These are phyloP conservation scores for Leccinellum rugosiceps DNA, from an alignment of 768 basidiomycete species.

Conservation along the genomic window DNA sequence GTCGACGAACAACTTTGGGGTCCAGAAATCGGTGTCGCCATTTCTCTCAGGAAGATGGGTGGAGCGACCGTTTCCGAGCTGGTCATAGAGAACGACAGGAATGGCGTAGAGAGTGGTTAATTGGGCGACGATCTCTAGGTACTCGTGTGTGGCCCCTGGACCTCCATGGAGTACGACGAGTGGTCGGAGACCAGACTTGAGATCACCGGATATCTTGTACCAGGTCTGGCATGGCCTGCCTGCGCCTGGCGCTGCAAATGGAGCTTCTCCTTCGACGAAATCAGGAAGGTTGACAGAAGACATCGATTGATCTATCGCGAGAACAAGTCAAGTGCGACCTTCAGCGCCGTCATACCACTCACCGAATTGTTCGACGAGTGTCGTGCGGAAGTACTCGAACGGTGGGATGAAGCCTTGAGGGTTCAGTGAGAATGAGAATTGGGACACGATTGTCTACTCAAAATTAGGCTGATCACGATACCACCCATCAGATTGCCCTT, in stretches of 20 bases:
- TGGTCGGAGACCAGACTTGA: slow-evolving; percentile 36
- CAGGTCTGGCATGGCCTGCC: slow-evolving; percentile 42
- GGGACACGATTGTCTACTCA: background rate
- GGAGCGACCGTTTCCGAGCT: slow-evolving; percentile 52
- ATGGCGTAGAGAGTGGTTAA: slow-evolving; percentile 35
- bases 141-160: slow-evolving; percentile 45
- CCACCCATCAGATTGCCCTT: background rate
- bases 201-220: slow-evolving; percentile 49
- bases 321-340: background rate
- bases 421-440: background rate
- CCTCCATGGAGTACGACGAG: slow-evolving; percentile 55
- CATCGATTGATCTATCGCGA: slow-evolving; percentile 16
- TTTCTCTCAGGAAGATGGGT: slow-evolving; percentile 51
- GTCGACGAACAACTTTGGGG: slow-evolving; percentile 45
- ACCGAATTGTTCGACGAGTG: background rate
- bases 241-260: slow-evolving; percentile 24
- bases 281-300: slow-evolving; percentile 23
- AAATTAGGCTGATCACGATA: background rate
- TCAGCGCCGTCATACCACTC: background rate
- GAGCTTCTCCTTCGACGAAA: slow-evolving; percentile 31
- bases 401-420: background rate
- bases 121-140: slow-evolving; percentile 39
- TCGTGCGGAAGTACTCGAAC: background rate
- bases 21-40: slow-evolving; percentile 46
- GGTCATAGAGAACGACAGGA: slow-evolving; percentile 55